Conservation (phyloP, 257 asterid genomes). For the Handroanthus guayacan region DNA sequence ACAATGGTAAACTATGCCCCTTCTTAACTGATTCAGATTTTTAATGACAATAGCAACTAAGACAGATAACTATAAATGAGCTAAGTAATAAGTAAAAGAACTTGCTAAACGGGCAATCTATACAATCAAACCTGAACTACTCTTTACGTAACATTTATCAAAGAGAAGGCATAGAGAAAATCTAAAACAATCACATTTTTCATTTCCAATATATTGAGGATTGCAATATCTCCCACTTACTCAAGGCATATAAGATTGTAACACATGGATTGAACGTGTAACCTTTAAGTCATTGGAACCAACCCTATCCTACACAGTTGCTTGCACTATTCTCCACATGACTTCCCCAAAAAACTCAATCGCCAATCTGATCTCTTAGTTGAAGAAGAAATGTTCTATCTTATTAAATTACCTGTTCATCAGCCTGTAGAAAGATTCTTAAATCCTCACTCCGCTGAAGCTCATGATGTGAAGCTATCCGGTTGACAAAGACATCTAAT, state of each 20-base stretch:
- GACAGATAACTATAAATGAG: slow-evolving; percentile 24
- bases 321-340: slow-evolving; percentile 7
- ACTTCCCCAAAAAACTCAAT: slow-evolving; percentile 28
- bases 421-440: slow-evolving; percentile 90
- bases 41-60: not conserved
- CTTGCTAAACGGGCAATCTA: slow-evolving; percentile 23
- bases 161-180: not conserved
- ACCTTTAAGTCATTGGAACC: not conserved
- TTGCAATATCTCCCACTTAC: slow-evolving; percentile 4
- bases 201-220: slow-evolving; percentile 12
- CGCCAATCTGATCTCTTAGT: slow-evolving; percentile 19
- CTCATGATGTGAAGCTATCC: slow-evolving; percentile 86
- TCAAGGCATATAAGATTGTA: slow-evolving; percentile 34
- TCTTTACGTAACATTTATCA: slow-evolving; percentile 10
- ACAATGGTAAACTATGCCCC: not conserved
- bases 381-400: slow-evolving; percentile 28
- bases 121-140: not conserved
- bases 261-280: slow-evolving; percentile 1
- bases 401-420: slow-evolving; percentile 78
- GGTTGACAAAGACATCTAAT: slow-evolving; percentile 81
- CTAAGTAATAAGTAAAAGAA: slow-evolving; percentile 17
- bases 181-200: slow-evolving; percentile 24
- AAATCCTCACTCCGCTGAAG: slow-evolving; percentile 88
- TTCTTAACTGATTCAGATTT: slow-evolving; percentile 20
- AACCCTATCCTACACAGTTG: slow-evolving; percentile 13